Percentiles rank a stretch among this genome's conserved stretches.
phyloP scores from a whole-genome alignment of 768 basidiomycete species.

The Leucosporidium creatinivorum region DNA sequence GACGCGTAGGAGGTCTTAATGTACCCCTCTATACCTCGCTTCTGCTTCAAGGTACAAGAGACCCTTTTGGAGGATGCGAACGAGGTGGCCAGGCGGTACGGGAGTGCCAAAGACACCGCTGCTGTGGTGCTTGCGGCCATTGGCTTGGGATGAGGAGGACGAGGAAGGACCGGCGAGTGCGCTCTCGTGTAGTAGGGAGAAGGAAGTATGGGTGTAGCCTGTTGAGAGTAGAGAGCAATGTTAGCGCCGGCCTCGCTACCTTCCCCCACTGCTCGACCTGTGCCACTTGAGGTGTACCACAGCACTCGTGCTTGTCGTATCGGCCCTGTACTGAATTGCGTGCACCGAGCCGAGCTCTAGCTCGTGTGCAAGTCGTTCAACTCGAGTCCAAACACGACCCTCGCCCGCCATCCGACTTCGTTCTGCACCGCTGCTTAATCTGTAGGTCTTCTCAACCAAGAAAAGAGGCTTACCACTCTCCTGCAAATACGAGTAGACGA shows the following conservation, averaged over 20 bases:
- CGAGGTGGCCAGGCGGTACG: constrained; percentile 34
- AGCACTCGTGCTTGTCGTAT: background rate
- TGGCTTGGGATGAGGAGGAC: background rate
- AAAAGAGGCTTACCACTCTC: constrained; percentile 18
- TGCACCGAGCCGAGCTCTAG: background rate
- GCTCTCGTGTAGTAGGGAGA: constrained; percentile 31
- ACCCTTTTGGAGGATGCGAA: constrained; percentile 36
- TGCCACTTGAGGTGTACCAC: background rate
- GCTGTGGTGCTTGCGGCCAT: background rate
- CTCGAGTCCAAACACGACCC: background rate
- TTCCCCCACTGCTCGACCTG: background rate
- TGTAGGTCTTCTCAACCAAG: background rate
- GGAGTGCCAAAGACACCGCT: constrained; percentile 13
- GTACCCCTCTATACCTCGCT: constrained; percentile 28
- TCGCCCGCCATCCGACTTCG: background rate
- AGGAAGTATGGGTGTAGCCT: constrained; percentile 33
- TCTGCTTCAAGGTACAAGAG: constrained; percentile 36
- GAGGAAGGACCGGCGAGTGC: constrained; percentile 11
- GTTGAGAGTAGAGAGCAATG: background rate
- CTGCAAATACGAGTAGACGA: constrained; percentile 35
- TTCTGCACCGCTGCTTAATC: background rate
- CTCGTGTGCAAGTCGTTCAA: background rate
- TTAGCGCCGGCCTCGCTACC: background rate
- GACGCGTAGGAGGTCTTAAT: background rate
- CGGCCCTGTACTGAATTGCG: background rate